Conservation (phyloP, 306 rosid species). For the Vigna radiata region DNA sequence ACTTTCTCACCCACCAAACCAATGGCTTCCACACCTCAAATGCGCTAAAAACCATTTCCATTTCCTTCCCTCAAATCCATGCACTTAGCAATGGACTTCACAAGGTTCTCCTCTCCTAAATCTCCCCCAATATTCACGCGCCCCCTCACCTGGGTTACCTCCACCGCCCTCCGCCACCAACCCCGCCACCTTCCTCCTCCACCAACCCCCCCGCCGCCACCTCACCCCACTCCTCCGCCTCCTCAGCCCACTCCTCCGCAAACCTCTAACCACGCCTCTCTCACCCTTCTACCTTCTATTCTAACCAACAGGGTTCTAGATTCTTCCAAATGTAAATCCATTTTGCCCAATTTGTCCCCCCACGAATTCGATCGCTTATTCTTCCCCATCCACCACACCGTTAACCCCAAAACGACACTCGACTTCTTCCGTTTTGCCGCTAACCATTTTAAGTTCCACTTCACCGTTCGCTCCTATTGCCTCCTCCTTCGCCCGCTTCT, state of each 20-base stretch:
- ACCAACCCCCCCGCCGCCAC: slow-evolving; percentile 39
- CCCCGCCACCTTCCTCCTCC: slow-evolving; percentile 42
- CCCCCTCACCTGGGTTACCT: slow-evolving; percentile 54
- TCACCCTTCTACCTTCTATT: slow-evolving; percentile 52
- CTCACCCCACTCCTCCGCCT: slow-evolving; percentile 16
- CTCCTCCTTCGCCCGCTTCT: slow-evolving; percentile 64
- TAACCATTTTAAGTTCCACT: slow-evolving; percentile 50
- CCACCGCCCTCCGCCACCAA: slow-evolving; percentile 37
- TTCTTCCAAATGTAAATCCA: slow-evolving; percentile 59
- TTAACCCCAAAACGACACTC: slow-evolving; percentile 63
- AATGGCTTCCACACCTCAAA: not conserved
- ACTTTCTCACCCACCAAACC: not conserved
- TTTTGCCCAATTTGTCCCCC: slow-evolving; percentile 65
- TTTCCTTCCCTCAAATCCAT: slow-evolving; percentile 14
- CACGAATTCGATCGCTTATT: slow-evolving; percentile 62
- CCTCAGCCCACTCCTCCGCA: slow-evolving; percentile 38
- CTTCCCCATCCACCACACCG: slow-evolving; percentile 47
- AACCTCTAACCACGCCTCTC: slow-evolving; percentile 28
- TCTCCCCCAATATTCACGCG: slow-evolving; percentile 49
- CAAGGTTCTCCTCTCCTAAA: slow-evolving; percentile 44
- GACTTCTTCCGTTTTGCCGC: slow-evolving; percentile 67
- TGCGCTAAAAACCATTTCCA: not conserved
- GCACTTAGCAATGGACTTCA: slow-evolving; percentile 55
- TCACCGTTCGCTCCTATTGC: slow-evolving; percentile 72
- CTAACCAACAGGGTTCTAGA: slow-evolving; percentile 62